These are phyloP conservation scores for Lumnitzera racemosa DNA, from an alignment of 345 rosid species.

Conservation along the genomic window DNA sequence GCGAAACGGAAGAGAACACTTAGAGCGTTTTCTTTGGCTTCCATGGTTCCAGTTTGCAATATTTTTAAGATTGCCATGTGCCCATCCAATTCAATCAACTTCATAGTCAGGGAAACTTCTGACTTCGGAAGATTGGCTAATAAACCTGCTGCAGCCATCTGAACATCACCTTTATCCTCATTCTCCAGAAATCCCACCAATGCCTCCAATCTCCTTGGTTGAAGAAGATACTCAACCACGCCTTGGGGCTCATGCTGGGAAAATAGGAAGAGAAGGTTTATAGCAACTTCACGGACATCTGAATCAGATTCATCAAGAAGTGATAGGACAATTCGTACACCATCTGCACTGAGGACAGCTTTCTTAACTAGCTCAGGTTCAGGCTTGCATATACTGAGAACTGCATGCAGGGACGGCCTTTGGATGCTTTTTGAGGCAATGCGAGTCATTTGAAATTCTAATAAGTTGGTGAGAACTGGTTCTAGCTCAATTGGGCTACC, in stretches of 20 bases:
- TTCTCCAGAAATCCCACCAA: slow-evolving; percentile 59
- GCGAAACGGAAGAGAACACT: slow-evolving; percentile 59
- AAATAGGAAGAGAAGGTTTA: slow-evolving; percentile 52
- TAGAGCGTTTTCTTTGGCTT: slow-evolving; percentile 60
- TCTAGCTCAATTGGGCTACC: slow-evolving; percentile 39
- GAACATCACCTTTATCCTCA: slow-evolving; percentile 37
- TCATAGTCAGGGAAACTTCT: slow-evolving; percentile 32
- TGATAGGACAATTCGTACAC: slow-evolving; percentile 42
- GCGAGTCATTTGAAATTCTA: slow-evolving; percentile 31
- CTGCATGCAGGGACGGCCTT: slow-evolving; percentile 39
- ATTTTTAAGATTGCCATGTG: slow-evolving; percentile 33
- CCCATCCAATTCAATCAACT: slow-evolving; percentile 47
- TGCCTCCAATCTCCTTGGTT: slow-evolving; percentile 51
- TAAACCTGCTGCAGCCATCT: slow-evolving; percentile 64
- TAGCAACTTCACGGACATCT: slow-evolving; percentile 45
- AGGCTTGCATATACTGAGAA: slow-evolving; percentile 41
- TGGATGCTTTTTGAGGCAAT: slow-evolving; percentile 25
- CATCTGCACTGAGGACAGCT: slow-evolving; percentile 44
- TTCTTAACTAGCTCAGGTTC: slow-evolving; percentile 49
- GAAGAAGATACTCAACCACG: slow-evolving; percentile 52
- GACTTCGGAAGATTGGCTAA: slow-evolving; percentile 64
- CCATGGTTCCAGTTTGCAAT: slow-evolving; percentile 36
- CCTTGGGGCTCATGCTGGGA: slow-evolving; percentile 49
- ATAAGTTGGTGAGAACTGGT: slow-evolving; percentile 31
- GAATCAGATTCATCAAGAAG: slow-evolving; percentile 51